phyloP scores from a whole-genome alignment of 1,284 basidiomycete species.

The Hypsizygus ulmarius region DNA sequence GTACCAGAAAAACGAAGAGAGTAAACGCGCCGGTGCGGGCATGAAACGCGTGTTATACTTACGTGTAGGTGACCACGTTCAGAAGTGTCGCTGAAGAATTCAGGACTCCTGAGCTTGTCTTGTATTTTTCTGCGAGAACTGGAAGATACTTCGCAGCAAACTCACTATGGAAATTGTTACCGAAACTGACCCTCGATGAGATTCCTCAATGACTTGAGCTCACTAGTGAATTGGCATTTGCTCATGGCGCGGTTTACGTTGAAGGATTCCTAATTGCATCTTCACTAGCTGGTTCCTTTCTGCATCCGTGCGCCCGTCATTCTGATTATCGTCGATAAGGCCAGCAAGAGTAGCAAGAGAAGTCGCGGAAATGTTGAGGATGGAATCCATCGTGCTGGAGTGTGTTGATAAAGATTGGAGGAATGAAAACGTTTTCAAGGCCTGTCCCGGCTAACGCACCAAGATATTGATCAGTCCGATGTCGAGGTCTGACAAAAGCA shows the following conservation, averaged over 20 bases:
- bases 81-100: conserved; percentile 30
- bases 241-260: conserved; percentile 12
- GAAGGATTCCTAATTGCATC: conserved; percentile 18
- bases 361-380: conserved; percentile 13
- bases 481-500: no score
- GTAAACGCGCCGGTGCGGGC: background rate
- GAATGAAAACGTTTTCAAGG: background rate
- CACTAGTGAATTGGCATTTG: conserved; percentile 16
- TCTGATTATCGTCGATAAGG: conserved; percentile 10
- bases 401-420: no score
- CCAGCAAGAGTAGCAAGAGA: conserved; percentile 17
- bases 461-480: no score
- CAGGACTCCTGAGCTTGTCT: conserved; percentile 22
- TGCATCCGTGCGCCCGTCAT: conserved; percentile 4
- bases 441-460: no score
- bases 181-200: background rate
- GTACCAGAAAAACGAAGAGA: background rate
- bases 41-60: conserved; percentile 11
- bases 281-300: conserved; percentile 11
- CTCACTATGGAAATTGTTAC: conserved; percentile 27
- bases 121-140: conserved; percentile 29
- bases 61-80: conserved; percentile 34
- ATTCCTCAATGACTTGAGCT: background rate
- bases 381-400: conserved; percentile 8
- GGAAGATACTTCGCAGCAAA: conserved; percentile 39